Base-by-base conservation (phyloP, 1,284 basidiomycete species). In the Trichosporon inkin region DNA sequence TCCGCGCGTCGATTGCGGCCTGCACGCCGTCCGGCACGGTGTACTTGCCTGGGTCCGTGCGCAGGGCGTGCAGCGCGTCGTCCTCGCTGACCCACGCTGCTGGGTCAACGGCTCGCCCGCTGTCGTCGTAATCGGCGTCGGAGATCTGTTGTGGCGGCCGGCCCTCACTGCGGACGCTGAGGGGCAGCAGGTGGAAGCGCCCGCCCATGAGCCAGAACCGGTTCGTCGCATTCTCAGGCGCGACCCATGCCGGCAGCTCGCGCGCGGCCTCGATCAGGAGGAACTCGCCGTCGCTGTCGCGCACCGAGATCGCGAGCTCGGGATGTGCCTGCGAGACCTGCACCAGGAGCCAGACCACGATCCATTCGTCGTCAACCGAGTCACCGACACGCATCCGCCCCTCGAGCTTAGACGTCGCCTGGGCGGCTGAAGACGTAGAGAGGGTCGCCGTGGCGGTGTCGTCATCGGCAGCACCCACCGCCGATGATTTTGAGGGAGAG, bases 261-360 rank as follows among this genome's bases (percentile, higher is more conserved):
- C 98, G 89, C 10, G 96, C 96, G 3, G 92, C 95, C 79, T 99
- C 95, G 65, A 99, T 98, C 62, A 99, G 83, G 40, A 99, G 78
- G 71, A 99, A 97, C 70, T 99, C 91, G 32, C 96, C 96, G 75
- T 99, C 95, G 4, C 89, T 87, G 78, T 98, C 95, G 62, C 84
- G 86, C 1, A 88, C 83, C 66, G 91, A 78, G 56, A 87, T 87
- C 57, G 92, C 82, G 10, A 84, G 84, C 44, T 90, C 80, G 66
- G 90, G 86, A 87, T 89, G 92, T 62, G 84, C 84, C 53, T 80
- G 78, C 62, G 86, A 88, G 58, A 94, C 82, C 76, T 90, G 84
- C 66, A 82, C 82, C 63, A 96, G 78, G 37, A 97, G 80, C 89
- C 91, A 98, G 14, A 95, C 90, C 16, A 85, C 83, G 71, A 88